Conservation (phyloP, 805 yeast genomes). For the Lachancea quebecensis region DNA sequence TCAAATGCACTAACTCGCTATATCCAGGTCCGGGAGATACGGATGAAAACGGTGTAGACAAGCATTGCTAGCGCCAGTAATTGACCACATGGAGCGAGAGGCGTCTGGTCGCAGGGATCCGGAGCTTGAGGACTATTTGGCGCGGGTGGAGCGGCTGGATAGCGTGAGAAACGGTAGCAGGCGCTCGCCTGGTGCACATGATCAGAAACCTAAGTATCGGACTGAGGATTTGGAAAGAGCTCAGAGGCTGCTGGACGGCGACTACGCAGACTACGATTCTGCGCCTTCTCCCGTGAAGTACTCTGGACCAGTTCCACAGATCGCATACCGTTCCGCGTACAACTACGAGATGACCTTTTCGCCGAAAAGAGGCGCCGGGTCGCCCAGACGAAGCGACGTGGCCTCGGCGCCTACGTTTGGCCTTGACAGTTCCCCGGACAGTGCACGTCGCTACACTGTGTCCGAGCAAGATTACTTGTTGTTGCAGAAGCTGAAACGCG, state of each 20-base stretch:
- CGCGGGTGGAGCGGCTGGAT: constrained; percentile 26
- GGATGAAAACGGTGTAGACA: background rate
- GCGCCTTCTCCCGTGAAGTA: background rate
- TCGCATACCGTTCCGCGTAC: constrained; percentile 27
- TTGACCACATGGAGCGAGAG: background rate
- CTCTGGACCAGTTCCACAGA: background rate
- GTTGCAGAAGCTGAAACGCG: constrained; percentile 18
- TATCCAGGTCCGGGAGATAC: too few relatives aligned
- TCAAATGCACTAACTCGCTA: background rate
- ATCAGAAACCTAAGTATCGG: constrained; percentile 8
- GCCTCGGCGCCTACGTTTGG: background rate
- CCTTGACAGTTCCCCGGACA: background rate
- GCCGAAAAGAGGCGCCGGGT: constrained; percentile 12
- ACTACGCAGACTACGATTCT: constrained; percentile 2
- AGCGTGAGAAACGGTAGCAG: constrained; percentile 4
- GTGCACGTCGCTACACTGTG: constrained; percentile 10
- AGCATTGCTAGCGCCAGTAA: background rate
- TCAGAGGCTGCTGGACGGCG: constrained; percentile 15
- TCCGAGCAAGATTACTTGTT: constrained; percentile 28
- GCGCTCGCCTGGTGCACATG: background rate
- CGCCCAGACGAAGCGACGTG: background rate
- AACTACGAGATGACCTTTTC: constrained; percentile 28
- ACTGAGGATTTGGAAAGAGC: constrained; percentile 16
- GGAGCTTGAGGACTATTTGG: constrained; percentile 20
- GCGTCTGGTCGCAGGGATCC: constrained; percentile 10